Evolutionary conservation across 2,329 filamentous ascomycete species (phyloP).

Genomic region (Aspergillus clavatus): DNA sequence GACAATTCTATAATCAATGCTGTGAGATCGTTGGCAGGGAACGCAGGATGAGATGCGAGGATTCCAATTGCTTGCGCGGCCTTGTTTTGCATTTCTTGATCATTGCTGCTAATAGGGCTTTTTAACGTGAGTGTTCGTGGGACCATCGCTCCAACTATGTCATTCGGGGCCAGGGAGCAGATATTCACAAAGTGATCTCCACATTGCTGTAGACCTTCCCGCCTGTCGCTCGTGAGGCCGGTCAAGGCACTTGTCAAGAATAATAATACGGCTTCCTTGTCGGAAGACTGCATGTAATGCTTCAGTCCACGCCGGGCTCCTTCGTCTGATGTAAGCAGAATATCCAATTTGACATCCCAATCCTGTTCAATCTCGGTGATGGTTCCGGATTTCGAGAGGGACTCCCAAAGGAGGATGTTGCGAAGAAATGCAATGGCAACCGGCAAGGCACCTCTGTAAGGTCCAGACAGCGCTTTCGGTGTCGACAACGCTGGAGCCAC

Average conservation of each 20-base stretch:
- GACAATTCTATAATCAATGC: conserved; percentile 46
- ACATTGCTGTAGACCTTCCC: conserved; percentile 42
- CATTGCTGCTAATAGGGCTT: conserved; percentile 64
- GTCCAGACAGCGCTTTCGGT: conserved; percentile 22
- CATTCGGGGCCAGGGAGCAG: conserved; percentile 52
- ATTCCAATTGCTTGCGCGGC: conserved; percentile 72
- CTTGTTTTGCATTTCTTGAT: conserved; percentile 60
- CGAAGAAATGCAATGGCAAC: conserved; percentile 66
- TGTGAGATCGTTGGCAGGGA: conserved; percentile 39
- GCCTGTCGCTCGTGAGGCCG: conserved; percentile 37
- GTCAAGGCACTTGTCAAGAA: conserved; percentile 45
- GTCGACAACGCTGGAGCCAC: conserved; percentile 36
- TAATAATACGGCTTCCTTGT: conserved; percentile 36
- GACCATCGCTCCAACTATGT: conserved; percentile 48
- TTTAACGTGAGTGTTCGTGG: conserved; percentile 51
- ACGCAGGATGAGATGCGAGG: conserved; percentile 59
- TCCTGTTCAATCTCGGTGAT: conserved; percentile 63
- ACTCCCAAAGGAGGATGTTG: conserved; percentile 56
- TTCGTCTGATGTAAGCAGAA: conserved; percentile 65
- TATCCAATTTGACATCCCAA: conserved; percentile 78
- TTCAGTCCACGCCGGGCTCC: conserved; percentile 54
- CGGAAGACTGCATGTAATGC: conserved; percentile 29
- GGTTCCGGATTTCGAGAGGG: conserved; percentile 44
- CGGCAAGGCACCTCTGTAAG: conserved; percentile 53
- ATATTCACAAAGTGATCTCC: conserved; percentile 51